phyloP scores from a whole-genome alignment of 2,329 filamentous ascomycete genomes.

The Penicillium sp. region DNA sequence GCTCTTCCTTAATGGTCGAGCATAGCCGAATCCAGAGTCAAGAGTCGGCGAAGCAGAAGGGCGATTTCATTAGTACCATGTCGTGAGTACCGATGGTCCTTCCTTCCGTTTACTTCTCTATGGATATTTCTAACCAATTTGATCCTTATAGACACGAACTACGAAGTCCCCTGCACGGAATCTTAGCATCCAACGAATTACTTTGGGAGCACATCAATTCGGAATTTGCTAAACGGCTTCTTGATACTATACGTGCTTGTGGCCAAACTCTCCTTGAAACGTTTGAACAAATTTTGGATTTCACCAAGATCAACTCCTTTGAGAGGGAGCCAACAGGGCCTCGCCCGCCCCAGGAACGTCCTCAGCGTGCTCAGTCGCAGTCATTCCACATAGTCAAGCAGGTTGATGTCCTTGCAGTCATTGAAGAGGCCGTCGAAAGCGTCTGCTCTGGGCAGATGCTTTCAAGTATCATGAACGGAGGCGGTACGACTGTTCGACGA shows the following conservation, averaged over 20 bases:
- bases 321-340: conserved; percentile 27
- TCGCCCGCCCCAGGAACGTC: conserved; percentile 15
- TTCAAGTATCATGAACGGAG: conserved; percentile 3
- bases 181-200: conserved; percentile 41
- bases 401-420: conserved; percentile 44
- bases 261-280: conserved; percentile 42
- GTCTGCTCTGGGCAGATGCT: conserved; percentile 46
- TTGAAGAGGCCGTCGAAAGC: conserved; percentile 56
- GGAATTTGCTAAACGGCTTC: conserved; percentile 27
- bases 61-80: conserved; percentile 43
- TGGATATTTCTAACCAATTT: neutral
- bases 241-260: conserved; percentile 41
- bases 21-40: conserved; percentile 38
- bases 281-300: conserved; percentile 45
- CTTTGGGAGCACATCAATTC: conserved; percentile 36
- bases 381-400: conserved; percentile 16
- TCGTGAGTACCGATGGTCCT: conserved; percentile 25
- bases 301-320: conserved; percentile 21
- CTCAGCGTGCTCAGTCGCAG: conserved; percentile 21
- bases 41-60: conserved; percentile 40
- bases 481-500: neutral
- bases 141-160: conserved; percentile 32
- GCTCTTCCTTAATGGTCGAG: conserved; percentile 41
- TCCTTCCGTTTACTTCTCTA: neutral
- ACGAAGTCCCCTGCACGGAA: conserved; percentile 41